Percentiles rank a stretch among this genome's conserved stretches.
Evolutionary conservation across 2,329 filamentous ascomycete genomes (phyloP).

Genomic region (Ceratocystis lukuohia): DNA sequence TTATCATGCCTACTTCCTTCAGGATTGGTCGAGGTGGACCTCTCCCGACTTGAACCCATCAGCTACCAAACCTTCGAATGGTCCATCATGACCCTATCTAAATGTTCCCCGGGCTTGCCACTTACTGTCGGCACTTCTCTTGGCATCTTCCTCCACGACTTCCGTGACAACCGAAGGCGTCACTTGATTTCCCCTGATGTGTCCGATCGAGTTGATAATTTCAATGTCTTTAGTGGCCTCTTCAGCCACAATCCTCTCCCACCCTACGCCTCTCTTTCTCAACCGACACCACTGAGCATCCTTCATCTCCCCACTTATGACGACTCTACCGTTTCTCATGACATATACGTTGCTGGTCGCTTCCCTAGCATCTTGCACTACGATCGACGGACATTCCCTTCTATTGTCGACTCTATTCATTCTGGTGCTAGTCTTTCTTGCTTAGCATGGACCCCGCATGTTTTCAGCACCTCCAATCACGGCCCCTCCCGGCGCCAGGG

Average conservation of each 20-base stretch:
- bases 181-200: conserved; percentile 8
- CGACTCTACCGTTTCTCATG: conserved; percentile 47
- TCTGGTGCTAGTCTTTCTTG: conserved; percentile 70
- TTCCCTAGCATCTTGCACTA: conserved; percentile 85
- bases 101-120: conserved; percentile 50
- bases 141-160: conserved; percentile 73
- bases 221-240: conserved; percentile 28
- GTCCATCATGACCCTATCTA: conserved; percentile 71
- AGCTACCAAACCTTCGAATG: conserved; percentile 62
- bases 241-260: conserved; percentile 41
- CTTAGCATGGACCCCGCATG: conserved; percentile 33
- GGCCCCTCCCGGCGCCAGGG: background rate
- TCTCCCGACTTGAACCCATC: conserved; percentile 56
- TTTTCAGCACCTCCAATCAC: conserved; percentile 1
- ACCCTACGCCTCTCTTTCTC: conserved; percentile 57
- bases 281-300: conserved; percentile 71
- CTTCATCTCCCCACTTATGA: conserved; percentile 55
- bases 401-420: conserved; percentile 63
- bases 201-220: conserved; percentile 23
- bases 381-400: conserved; percentile 73
- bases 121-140: conserved; percentile 73
- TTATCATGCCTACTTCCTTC: background rate
- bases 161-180: conserved; percentile 37
- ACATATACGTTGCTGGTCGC: conserved; percentile 78
- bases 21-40: conserved; percentile 67